A percentile compares a stretch with the other conserved stretches of the same genome.
phyloP scores from a whole-genome alignment of 495 filamentous ascomycete genomes.

The Neurospora pannonica region DNA sequence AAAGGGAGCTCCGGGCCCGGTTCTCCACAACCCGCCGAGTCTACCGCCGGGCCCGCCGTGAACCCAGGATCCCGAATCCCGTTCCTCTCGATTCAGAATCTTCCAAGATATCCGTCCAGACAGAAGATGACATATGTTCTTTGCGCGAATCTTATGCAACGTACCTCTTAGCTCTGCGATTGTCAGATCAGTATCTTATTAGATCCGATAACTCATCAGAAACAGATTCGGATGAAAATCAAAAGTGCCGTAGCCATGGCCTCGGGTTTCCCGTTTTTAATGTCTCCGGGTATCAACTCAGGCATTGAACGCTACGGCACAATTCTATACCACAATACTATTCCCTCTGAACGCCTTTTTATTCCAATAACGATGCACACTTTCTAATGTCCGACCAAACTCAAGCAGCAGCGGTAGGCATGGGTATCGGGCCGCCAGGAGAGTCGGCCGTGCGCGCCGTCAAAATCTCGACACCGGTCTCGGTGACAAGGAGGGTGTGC shows the following conservation, averaged over 20 bases:
- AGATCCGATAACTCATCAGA: neutral
- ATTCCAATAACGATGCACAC: neutral
- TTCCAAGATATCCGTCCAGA: neutral
- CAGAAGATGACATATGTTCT: neutral
- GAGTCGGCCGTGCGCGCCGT: conserved; percentile 75
- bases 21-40: neutral
- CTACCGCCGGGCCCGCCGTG: neutral
- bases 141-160: neutral
- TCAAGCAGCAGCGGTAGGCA: conserved; percentile 33
- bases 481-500: conserved; percentile 89
- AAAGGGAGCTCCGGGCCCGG: neutral
- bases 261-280: neutral
- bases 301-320: neutral
- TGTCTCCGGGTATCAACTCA: neutral
- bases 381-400: neutral
- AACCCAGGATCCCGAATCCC: neutral
- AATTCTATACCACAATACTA: neutral
- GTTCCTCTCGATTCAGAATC: neutral
- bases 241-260: neutral
- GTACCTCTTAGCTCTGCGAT: neutral
- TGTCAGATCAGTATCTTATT: neutral
- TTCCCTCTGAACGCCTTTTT: neutral
- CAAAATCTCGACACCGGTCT: conserved; percentile 85
- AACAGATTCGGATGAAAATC: neutral
- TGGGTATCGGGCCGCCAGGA: conserved; percentile 72